Conservation (phyloP, 139 green algal genomes). For the Auxenochlorella pyrenoidosa region DNA sequence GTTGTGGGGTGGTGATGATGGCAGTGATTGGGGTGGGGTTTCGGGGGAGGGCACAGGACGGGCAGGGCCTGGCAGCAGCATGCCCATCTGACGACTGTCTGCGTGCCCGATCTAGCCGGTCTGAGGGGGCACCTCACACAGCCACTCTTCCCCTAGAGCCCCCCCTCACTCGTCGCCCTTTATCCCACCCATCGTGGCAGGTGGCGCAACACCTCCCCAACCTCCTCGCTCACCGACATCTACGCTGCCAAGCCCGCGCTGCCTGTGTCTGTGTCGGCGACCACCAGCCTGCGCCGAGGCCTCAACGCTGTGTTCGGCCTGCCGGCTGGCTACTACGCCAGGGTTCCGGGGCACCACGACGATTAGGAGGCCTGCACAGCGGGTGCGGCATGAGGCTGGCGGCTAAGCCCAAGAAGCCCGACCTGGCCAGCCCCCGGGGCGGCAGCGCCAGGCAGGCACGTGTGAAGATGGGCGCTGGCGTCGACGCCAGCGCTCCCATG, state of each 20-base stretch:
- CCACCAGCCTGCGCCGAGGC: background rate
- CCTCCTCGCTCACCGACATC: slow-evolving; percentile 11
- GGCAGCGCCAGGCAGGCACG: too few species aligned
- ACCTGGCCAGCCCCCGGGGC: too few species aligned
- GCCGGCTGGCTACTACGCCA: background rate
- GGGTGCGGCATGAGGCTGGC: too few species aligned
- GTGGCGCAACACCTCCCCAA: slow-evolving; percentile 18
- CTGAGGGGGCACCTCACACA: background rate
- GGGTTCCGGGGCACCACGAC: background rate
- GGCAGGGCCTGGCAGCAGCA: background rate
- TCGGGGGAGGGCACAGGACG: background rate
- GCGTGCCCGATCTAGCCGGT: background rate
- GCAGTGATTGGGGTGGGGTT: background rate
- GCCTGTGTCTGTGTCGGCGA: background rate
- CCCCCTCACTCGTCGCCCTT: too few species aligned
- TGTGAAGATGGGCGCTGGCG: too few species aligned
- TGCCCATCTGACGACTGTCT: background rate
- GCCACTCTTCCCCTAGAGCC: background rate
- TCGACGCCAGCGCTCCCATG: too few species aligned
- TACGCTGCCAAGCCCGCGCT: background rate
- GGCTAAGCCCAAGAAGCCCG: too few species aligned
- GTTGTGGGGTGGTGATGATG: background rate
- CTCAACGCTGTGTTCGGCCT: slow-evolving; percentile 12
- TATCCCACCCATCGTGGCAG: background rate
- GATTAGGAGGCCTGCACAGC: background rate